Evolutionary conservation across 1,139 yeast species (phyloP).

Genomic region (Martiniozyma asiatica): DNA sequence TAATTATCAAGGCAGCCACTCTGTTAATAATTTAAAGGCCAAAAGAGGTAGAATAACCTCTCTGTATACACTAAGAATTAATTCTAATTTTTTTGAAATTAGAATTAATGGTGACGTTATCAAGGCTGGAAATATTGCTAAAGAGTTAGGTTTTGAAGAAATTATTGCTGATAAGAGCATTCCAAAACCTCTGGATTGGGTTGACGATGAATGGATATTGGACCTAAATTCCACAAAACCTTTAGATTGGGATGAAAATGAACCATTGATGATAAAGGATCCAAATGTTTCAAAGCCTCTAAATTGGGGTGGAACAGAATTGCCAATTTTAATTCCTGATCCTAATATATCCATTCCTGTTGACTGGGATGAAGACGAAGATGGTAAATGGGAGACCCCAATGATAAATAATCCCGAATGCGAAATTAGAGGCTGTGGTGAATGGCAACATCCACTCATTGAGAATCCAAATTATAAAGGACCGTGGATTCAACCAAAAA

Average conservation of each 20-base stretch:
- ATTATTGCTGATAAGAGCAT: slow-evolving; percentile 53
- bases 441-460: slow-evolving; percentile 52
- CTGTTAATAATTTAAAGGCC: slow-evolving; percentile 55
- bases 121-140: slow-evolving; percentile 54
- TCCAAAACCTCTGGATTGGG: slow-evolving; percentile 71
- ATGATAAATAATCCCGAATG: slow-evolving; percentile 64
- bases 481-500: slow-evolving; percentile 58
- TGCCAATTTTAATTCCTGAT: slow-evolving; percentile 46
- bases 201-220: slow-evolving; percentile 48
- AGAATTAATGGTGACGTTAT: slow-evolving; percentile 71
- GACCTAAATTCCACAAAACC: slow-evolving; percentile 66
- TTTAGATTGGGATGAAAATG: slow-evolving; percentile 69
- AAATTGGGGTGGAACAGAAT: slow-evolving; percentile 60
- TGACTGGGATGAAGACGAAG: slow-evolving; percentile 81
- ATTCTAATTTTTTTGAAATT: slow-evolving; percentile 59
- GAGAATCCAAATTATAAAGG: slow-evolving; percentile 66
- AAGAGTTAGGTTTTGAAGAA: slow-evolving; percentile 34
- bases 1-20: slow-evolving; percentile 59
- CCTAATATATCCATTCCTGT: slow-evolving; percentile 56
- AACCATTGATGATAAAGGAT: slow-evolving; percentile 49
- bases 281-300: slow-evolving; percentile 57
- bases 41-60: slow-evolving; percentile 44
- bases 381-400: slow-evolving; percentile 74
- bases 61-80: slow-evolving; percentile 66
- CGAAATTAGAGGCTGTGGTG: slow-evolving; percentile 62